Conservation (phyloP, 2,329 filamentous ascomycete genomes). For the Cordyceps militaris region DNA sequence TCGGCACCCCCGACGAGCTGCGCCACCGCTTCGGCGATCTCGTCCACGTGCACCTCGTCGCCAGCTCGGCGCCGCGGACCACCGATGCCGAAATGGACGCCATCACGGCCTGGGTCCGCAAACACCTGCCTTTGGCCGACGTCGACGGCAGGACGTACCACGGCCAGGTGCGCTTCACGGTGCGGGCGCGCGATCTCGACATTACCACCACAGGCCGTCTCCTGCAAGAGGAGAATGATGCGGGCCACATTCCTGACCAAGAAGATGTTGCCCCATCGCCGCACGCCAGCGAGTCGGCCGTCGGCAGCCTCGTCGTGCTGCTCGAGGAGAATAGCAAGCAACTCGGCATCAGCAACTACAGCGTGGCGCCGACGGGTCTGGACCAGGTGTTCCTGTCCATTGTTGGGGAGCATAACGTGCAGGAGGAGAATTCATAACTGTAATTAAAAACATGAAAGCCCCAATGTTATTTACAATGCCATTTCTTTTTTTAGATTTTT, state of each 20-base stretch:
- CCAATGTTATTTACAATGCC: not conserved
- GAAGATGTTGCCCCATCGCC: not conserved
- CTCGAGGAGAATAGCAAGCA: slow-evolving; percentile 63
- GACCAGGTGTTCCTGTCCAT: slow-evolving; percentile 89
- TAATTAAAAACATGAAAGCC: no score
- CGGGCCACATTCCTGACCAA: not conserved
- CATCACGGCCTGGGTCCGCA: slow-evolving; percentile 59
- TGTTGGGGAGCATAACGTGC: slow-evolving; percentile 70
- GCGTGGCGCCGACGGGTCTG: slow-evolving; percentile 76
- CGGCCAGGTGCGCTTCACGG: slow-evolving; percentile 79
- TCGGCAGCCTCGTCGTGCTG: slow-evolving; percentile 62
- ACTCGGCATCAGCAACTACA: slow-evolving; percentile 77
- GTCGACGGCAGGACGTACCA: slow-evolving; percentile 73
- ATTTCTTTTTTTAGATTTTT: not conserved
- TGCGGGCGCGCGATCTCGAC: slow-evolving; percentile 45
- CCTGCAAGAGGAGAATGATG: slow-evolving; percentile 18
- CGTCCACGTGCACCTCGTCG: slow-evolving; percentile 76
- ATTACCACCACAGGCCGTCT: not conserved
- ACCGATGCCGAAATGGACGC: slow-evolving; percentile 57
- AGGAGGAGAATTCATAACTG: slow-evolving; percentile 54
- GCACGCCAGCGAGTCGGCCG: slow-evolving; percentile 39
- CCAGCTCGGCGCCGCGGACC: slow-evolving; percentile 67
- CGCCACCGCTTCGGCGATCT: slow-evolving; percentile 69
- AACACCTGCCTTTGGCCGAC: slow-evolving; percentile 54
- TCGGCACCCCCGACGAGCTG: slow-evolving; percentile 68